These are phyloP conservation scores for Pilobolus umbonatus DNA, from an alignment of 192 early-diverging fungal genomes.

Conservation along the genomic window DNA sequence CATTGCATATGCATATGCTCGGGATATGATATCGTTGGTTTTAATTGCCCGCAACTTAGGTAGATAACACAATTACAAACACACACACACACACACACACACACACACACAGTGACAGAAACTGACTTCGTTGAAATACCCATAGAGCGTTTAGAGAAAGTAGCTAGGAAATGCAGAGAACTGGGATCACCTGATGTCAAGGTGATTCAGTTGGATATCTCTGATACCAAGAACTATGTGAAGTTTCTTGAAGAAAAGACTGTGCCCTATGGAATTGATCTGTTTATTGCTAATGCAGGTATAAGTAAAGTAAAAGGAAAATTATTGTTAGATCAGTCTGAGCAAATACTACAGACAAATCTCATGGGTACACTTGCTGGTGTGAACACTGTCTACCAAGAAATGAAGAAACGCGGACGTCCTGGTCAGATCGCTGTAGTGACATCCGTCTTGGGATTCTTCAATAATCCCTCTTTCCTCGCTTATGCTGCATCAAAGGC, in stretches of 20 bases:
- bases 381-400: constrained; percentile 21
- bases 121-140: neutral
- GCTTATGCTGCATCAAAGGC: constrained; percentile 16
- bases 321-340: neutral
- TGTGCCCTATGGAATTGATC: constrained; percentile 17
- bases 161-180: neutral
- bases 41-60: constrained; percentile 12
- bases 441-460: constrained; percentile 16
- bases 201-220: constrained; percentile 15
- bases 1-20: constrained; percentile 2
- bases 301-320: neutral
- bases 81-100: neutral
- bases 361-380: constrained; percentile 15
- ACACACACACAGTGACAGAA: neutral
- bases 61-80: neutral
- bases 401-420: constrained; percentile 8
- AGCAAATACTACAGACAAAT: neutral
- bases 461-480: constrained; percentile 5
- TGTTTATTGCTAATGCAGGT: constrained; percentile 30
- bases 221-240: constrained; percentile 4
- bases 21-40: constrained; percentile 2
- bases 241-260: constrained; percentile 19
- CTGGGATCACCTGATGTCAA: constrained; percentile 14
- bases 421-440: constrained; percentile 26
- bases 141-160: constrained; percentile 10